Evolutionary conservation across 2,329 filamentous ascomycete species (phyloP).

Genomic region (Neopestalotiopsis sp.): DNA sequence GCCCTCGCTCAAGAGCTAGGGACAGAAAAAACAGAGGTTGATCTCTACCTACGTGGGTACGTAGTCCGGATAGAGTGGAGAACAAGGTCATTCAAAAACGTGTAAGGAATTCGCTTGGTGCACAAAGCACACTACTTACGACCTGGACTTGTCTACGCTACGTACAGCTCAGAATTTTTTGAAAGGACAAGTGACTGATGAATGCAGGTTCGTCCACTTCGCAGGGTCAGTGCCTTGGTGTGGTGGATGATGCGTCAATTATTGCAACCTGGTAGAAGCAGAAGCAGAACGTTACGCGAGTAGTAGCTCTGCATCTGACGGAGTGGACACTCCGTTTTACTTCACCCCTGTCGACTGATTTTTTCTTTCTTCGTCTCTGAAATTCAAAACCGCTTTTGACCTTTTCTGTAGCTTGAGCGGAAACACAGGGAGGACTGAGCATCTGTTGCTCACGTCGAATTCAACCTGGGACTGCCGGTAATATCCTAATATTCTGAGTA

Average conservation of each 20-base stretch:
- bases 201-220: conserved; percentile 10
- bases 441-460: too few relatives aligned
- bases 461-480: too few relatives aligned
- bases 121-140: too few relatives aligned
- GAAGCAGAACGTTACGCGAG: not conserved
- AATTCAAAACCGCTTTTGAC: too few relatives aligned
- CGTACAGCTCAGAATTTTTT: too few relatives aligned
- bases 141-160: too few relatives aligned
- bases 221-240: conserved; percentile 1
- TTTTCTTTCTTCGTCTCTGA: not conserved
- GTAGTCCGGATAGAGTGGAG: not conserved
- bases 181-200: not conserved
- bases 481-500: too few relatives aligned
- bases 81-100: not conserved
- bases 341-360: not conserved
- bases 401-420: not conserved
- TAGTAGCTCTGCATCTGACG: not conserved
- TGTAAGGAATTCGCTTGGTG: not conserved
- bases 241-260: conserved; percentile 12
- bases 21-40: not conserved
- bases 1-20: not conserved
- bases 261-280: not conserved
- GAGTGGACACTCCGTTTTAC: not conserved
- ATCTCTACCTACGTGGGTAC: not conserved
- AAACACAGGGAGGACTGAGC: too few relatives aligned